phyloP scores from a whole-genome alignment of 306 rosid genomes.

The Senna siamea region DNA sequence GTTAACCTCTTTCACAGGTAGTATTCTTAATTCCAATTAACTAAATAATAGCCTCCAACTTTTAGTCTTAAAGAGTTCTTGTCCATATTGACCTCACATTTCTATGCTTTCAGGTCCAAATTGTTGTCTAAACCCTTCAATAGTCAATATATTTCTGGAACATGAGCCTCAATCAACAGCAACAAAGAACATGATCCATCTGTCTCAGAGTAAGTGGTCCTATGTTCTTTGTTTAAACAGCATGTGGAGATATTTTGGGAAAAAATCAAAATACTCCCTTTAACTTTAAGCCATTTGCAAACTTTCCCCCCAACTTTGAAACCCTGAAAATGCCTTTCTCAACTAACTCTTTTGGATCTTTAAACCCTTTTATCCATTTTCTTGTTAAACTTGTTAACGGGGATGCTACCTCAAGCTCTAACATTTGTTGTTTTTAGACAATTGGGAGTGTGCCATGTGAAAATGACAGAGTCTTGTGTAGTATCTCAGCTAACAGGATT shows the following conservation, averaged over 20 bases:
- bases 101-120: slow-evolving; percentile 65
- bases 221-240: not conserved
- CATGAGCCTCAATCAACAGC: slow-evolving; percentile 93
- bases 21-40: not conserved
- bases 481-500: too few relatives aligned
- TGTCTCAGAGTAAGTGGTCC: slow-evolving; percentile 75
- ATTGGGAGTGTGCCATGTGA: too few relatives aligned
- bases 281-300: too few relatives aligned
- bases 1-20: slow-evolving; percentile 85
- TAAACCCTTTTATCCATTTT: too few relatives aligned
- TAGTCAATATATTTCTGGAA: slow-evolving; percentile 61
- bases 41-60: not conserved
- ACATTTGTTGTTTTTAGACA: too few relatives aligned
- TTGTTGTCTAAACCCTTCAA: slow-evolving; percentile 71
- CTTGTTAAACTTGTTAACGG: too few relatives aligned
- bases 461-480: too few relatives aligned
- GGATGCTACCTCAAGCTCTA: too few relatives aligned
- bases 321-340: too few relatives aligned
- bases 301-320: too few relatives aligned
- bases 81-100: not conserved
- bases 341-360: too few relatives aligned
- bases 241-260: not conserved
- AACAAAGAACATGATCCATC: slow-evolving; percentile 86
- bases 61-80: not conserved
- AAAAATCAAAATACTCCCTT: too few relatives aligned